phyloP scores from a whole-genome alignment of 1,284 basidiomycete species.

The Ganoderma leucocontextum region DNA sequence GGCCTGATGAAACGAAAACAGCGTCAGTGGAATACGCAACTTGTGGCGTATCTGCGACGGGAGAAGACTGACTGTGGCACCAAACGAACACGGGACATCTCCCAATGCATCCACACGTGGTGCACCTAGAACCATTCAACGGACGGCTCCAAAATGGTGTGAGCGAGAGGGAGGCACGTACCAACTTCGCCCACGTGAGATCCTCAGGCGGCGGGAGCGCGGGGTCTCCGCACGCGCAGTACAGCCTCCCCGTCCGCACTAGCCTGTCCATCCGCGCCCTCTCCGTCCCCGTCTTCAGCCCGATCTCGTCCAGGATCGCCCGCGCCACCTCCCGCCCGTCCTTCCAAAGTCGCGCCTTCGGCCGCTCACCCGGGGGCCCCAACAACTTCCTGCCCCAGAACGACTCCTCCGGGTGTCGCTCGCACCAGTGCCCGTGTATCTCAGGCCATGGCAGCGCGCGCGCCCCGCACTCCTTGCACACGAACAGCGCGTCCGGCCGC shows the following conservation, averaged over 20 bases:
- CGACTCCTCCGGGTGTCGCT: background rate
- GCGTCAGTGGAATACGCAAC: background rate
- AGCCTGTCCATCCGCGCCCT: background rate
- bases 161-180: too few relatives aligned
- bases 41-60: background rate
- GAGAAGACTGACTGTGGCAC: background rate
- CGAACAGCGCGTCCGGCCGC: background rate
- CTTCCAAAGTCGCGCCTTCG: background rate
- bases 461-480: background rate
- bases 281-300: background rate
- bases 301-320: background rate
- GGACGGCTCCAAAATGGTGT: too few relatives aligned
- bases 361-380: background rate
- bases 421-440: conserved; percentile 12
- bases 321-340: background rate
- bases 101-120: background rate
- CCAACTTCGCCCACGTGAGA: conserved; percentile 12
- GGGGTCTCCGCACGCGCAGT: conserved; percentile 23
- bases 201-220: background rate
- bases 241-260: conserved; percentile 9
- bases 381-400: background rate
- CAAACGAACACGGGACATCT: background rate
- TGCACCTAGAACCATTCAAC: background rate
- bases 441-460: background rate
- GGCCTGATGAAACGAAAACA: background rate